Percentiles rank a stretch among this genome's conserved stretches.
Conservation (phyloP, 2,329 filamentous ascomycete genomes). For the Alternaria longipes region DNA sequence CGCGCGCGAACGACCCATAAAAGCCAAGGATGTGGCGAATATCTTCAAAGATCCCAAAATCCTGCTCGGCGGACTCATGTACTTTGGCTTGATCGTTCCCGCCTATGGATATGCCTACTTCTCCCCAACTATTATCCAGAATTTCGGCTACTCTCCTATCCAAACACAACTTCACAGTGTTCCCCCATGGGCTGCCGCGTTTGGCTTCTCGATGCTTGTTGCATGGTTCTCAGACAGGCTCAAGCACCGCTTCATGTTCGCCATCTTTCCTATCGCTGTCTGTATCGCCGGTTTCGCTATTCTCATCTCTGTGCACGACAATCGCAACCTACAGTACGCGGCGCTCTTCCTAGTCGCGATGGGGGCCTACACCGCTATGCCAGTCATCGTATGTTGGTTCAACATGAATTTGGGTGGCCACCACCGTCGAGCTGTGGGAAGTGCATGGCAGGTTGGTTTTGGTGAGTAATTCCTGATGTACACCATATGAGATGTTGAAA, state of each 20-base stretch:
- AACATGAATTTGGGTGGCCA: conserved; percentile 65
- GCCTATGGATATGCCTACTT: conserved; percentile 60
- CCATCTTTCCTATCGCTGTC: conserved; percentile 72
- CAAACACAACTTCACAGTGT: conserved; percentile 64
- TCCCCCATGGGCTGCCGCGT: conserved; percentile 74
- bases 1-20: conserved; percentile 56
- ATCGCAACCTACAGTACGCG: conserved; percentile 74
- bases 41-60: conserved; percentile 62
- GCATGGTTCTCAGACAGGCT: conserved; percentile 76
- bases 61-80: conserved; percentile 61
- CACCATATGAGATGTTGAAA: background rate
- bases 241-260: conserved; percentile 78
- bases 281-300: conserved; percentile 79
- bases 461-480: background rate
- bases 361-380: conserved; percentile 88
- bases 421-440: conserved; percentile 59
- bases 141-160: conserved; percentile 62
- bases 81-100: conserved; percentile 57
- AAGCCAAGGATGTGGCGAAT: conserved; percentile 52
- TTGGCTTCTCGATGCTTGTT: conserved; percentile 78
- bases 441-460: conserved; percentile 59
- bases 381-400: conserved; percentile 72
- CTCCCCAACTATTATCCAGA: conserved; percentile 58
- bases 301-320: conserved; percentile 74
- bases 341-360: conserved; percentile 83